phyloP scores from a whole-genome alignment of 2,329 filamentous ascomycete species.

The Pyrenophora seminiperda region DNA sequence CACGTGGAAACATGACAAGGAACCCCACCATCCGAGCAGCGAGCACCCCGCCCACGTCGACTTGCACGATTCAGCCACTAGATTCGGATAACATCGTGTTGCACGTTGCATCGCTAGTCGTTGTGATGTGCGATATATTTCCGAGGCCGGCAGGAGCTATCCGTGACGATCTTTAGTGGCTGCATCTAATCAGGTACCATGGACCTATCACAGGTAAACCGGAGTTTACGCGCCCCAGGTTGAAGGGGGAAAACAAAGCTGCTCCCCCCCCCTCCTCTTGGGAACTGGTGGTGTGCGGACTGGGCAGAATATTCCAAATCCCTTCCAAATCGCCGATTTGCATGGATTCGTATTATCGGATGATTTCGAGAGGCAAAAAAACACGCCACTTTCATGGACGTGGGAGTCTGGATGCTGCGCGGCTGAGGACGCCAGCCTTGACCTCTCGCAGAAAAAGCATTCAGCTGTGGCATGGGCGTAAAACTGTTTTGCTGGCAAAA shows the following conservation, averaged over 20 bases:
- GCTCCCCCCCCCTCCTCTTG: not conserved
- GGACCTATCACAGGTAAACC: conserved; percentile 2
- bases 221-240: conserved; percentile 5
- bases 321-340: not conserved
- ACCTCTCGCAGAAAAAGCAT: too few species aligned
- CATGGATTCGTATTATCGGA: not conserved
- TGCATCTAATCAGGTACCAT: conserved; percentile 7
- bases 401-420: too few species aligned
- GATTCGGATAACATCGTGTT: not conserved
- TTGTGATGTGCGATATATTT: not conserved
- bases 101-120: conserved; percentile 1
- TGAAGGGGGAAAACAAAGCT: not conserved
- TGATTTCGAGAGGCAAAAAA: not conserved
- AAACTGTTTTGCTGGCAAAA: too few species aligned
- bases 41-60: not conserved
- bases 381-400: too few species aligned
- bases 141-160: not conserved
- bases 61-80: not conserved
- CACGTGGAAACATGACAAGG: conserved; percentile 6
- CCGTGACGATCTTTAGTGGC: conserved; percentile 3
- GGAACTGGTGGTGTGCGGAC: not conserved
- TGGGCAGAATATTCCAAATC: not conserved
- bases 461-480: too few species aligned
- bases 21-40: conserved; percentile 1
- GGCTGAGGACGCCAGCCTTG: too few species aligned